Evolutionary conservation across 2,329 filamentous ascomycete species (phyloP), one percentile per base, ranked within the genome.

Genomic region (Fusarium sp.): DNA sequence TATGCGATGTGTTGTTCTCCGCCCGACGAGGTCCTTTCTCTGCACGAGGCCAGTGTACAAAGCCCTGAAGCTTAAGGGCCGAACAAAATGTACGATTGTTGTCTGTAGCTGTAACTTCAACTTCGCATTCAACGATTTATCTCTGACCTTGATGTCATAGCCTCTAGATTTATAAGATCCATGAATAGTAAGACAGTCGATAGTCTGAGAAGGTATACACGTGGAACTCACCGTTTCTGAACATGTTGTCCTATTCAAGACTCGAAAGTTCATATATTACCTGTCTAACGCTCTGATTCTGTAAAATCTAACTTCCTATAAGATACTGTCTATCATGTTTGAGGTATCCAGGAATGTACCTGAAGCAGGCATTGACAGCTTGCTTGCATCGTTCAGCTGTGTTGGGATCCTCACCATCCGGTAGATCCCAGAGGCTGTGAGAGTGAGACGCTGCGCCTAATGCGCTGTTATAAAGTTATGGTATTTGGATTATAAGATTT

Each of bases 401-500:
- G 12, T 35, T 24, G 15, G 6, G 31, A 7, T 24, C 17, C 13
- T 24, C 20, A 15, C 8, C 17, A 20, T 24, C 12, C 8, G 12
- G 17, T 18, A 24, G 11, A n/a, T 24, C 12, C 17, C 17, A 35
- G 31, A 24, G n/a, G 12, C 48, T 35, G 22, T n/a, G 17, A 20
- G 18, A 8, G 5, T 35, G 18, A 24, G 12, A 6, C 8, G 5
- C 7, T 11, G 31, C 8, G n/a, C 8, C 17, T 20, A 17, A 24
- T 24, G 7, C 6, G 1, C 12, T 24, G 31, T 15, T 7, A 11
- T 6, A 13, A 18, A 18, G 7, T 3, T 4, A 24, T 33, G 13
- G 1, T 6, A 13, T 12, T 4, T 22, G 1, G 4, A 22, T 12
- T 5, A 22, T 28, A 20, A 8, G 0, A 6, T 31, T 22, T 11